Base-by-base conservation (phyloP, 2,329 filamentous ascomycete species). In the Venturia carpophila region DNA sequence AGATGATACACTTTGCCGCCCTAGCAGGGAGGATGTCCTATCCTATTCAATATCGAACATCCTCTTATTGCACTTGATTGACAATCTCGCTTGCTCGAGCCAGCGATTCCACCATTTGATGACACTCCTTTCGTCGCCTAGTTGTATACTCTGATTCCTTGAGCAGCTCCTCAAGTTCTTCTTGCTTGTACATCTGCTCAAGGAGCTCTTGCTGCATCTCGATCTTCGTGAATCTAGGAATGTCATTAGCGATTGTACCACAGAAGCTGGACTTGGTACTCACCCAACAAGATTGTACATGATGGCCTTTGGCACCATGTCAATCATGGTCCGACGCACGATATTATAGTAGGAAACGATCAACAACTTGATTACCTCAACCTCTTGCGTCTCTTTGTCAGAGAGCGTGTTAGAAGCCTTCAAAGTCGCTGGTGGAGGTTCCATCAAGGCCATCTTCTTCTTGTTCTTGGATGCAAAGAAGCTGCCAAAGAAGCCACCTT, bases 391-490 rank as follows among this genome's bases (percentile, higher is more conserved):
- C 76, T 99, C 94, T 67, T 94, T 91, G 79, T 99, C 94, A 5
- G 90, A 96, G 47, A 99, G 82, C 34, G 88, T 96, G 52, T 94
- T 93, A 3, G 91, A 96, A 42, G 94, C 94, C 81, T 97, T 99
- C 66, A 99, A 85, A 52, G 87, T 93, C 39, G 94, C 86, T 68
- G 94, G 94, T 47, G 94, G 94, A 17, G 94, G 83, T 76, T 99
- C 94, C 94, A 99, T 99, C 60, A 93, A 92, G n/a, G 94, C 94
- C 79, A 96, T 95, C 88, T 97, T 97, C 85, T 99, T 99, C 87
- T 97, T 99, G 81, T 97, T 99, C 85, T 97, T 99, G 74, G 91
- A 92, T 13, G 94, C 91, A 75, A 97, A 99, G 84, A 99, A 99
- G 73, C 91, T 96, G 70, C 94, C 94, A 72, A 99, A 99, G 84